Evolutionary conservation across 768 basidiomycete species (phyloP), one percentile per base, ranked within the genome.

Genomic region (Amanita fuliginea): DNA sequence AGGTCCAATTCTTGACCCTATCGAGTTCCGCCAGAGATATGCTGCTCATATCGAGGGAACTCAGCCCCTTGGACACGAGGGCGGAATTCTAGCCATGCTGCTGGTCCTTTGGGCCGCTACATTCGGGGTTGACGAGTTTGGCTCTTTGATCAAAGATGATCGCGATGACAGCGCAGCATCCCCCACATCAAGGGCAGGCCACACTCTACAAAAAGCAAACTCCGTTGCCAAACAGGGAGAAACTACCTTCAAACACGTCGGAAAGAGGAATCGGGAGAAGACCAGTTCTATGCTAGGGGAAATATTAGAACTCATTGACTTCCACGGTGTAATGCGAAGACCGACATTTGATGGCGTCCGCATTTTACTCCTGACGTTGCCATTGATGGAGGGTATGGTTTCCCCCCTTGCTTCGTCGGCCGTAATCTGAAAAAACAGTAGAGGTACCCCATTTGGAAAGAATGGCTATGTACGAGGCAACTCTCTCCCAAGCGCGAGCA

Each of bases 331-430:
- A 26, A 70, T 94, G 60, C 74, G 93, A 26, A 78, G 80, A 48
- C 90, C 90, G 1, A 78, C 83, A 6, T 86, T 89, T 80, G 93
- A 96, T 53, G 90, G 92, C 3, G 82, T 92, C 18, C 75, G 88
- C 30, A 80, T 78, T 5, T 69, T 97, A 44, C 65, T 95, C 26
- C 71, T 96, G 41, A 67, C 92, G 26, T 66, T 91, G 51, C 92
- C 93, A 6, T 71, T 97, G 40, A 82, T 91, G 48, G 82, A 88
- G 63, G 90, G 93, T 93, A 53, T 54, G 72, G 53, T 37, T 13
- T 48, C 46, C 45, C 26, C 22, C 26, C 26, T 35, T 42, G 26
- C 40, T 22, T 22, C 14, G 36, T 55, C 41, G 16, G 32, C 42
- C 46, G n/a, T 35, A 19, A 32, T 26, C 46, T 54, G 45, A 54